Conservation (phyloP, 2,329 filamentous ascomycete species). For the Aspergillus alliaceus region DNA sequence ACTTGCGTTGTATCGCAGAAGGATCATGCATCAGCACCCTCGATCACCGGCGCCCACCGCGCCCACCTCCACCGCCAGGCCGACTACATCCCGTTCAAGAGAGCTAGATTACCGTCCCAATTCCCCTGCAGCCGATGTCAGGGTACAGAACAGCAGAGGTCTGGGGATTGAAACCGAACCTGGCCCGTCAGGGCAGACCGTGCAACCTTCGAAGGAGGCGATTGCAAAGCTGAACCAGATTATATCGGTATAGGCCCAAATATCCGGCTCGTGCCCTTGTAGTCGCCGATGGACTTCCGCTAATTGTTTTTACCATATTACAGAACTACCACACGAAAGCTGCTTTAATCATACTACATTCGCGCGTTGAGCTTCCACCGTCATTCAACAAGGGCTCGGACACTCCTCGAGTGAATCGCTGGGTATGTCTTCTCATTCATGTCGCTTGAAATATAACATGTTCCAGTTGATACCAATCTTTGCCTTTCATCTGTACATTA, state of each 20-base stretch:
- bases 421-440: conserved; percentile 60
- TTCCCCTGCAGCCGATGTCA: conserved; percentile 54
- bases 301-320: conserved; percentile 16
- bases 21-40: conserved; percentile 84
- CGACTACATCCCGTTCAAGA: conserved; percentile 71
- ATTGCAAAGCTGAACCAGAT: conserved; percentile 87
- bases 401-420: conserved; percentile 73
- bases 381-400: conserved; percentile 57
- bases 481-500: not conserved
- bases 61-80: conserved; percentile 69
- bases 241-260: conserved; percentile 67
- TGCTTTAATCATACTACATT: conserved; percentile 78
- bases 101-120: conserved; percentile 60
- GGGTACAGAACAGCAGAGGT: conserved; percentile 50
- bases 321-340: conserved; percentile 93
- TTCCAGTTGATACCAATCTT: not conserved
- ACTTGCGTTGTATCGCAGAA: not conserved
- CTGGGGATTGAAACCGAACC: conserved; percentile 52
- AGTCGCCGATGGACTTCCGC: conserved; percentile 4
- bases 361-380: conserved; percentile 69
- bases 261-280: not conserved
- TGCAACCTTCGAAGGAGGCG: conserved; percentile 63
- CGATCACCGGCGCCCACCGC: conserved; percentile 72
- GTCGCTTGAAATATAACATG: not conserved
- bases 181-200: conserved; percentile 42